Conservation (phyloP, 257 asterid genomes). For the Solanum lycopersicoides region DNA sequence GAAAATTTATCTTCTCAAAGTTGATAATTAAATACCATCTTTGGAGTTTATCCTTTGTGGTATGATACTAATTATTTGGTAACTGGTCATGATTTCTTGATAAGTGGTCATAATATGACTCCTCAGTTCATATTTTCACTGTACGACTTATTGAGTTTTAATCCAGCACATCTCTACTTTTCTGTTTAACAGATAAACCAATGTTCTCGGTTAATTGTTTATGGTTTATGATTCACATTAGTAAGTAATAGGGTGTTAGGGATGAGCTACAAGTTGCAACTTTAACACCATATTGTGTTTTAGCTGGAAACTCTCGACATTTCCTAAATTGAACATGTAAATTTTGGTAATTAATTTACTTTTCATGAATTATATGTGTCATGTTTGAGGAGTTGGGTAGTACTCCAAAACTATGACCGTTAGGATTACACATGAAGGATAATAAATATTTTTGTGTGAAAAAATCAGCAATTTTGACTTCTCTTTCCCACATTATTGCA, state of each 20-base stretch:
- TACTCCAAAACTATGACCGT: not conserved
- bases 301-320: not conserved
- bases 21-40: not conserved
- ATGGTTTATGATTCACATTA: not conserved
- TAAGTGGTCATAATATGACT: not conserved
- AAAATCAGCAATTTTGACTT: not conserved
- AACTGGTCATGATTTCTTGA: not conserved
- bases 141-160: not conserved
- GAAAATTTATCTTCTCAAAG: not conserved
- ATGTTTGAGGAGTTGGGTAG: not conserved
- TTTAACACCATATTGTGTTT: not conserved
- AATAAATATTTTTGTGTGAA: not conserved
- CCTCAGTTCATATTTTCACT: not conserved
- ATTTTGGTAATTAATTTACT: not conserved
- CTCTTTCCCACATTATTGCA: not conserved
- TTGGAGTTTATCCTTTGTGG: not conserved
- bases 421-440: not conserved
- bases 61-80: not conserved
- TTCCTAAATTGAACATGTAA: not conserved
- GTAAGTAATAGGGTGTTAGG: not conserved
- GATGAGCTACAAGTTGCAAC: not conserved
- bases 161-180: not conserved
- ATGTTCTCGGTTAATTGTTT: not conserved
- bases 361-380: not conserved
- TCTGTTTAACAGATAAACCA: not conserved